Evolutionary conservation across 768 basidiomycete species (phyloP), one percentile per base, ranked within the genome.

Genomic region (Podaxis sp.): DNA sequence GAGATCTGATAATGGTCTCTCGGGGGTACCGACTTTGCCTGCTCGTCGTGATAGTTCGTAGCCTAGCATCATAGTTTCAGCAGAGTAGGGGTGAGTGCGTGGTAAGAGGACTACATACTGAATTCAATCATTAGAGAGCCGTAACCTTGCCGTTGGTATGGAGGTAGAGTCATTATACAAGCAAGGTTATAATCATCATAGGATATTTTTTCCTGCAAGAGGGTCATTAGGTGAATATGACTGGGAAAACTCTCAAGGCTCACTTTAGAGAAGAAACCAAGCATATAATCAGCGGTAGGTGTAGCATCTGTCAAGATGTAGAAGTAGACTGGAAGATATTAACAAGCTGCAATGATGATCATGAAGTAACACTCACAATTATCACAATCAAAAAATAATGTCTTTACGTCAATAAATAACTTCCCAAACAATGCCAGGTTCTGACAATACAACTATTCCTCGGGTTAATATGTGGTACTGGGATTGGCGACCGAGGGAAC

Each of bases 321-420:
- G 75, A 96, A 99, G 44, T 92, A 74, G 74, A 99, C 93, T 92
- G 69, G 38, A 44, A 15, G 22, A 8, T 51, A 65, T 57, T n/a
- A 49, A 7, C 24, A 63, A 6, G 57, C n/a, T 2, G 22, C 13
- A 15, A 2, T 38, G 52, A 48, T 5, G 22, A 28, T 38, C 63
- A 30, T 22, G 36, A 59, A 3, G 3, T n/a, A 28, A 19, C 2
- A 69, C 90, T 64, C 66, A 92, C 93, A 93, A 68, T 90, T 92
- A 67, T 93, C 91, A 63, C 86, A 87, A 69, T 96, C 93, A 70
- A 94, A 96, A 75, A 93, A 96, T 15, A 96, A 77, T 11, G 96
- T 96, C 76, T 99, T 99, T 65, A 96, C 90, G 69, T 99, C 97
- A 70, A 99, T 98, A 74, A 99, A 99, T n/a, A 99, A 80, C 75